Percentiles rank a stretch among this genome's conserved stretches.
phyloP scores from a whole-genome alignment of 225 moss, liverwort and hornwort genomes.

The Antitrichia curtipendula region DNA sequence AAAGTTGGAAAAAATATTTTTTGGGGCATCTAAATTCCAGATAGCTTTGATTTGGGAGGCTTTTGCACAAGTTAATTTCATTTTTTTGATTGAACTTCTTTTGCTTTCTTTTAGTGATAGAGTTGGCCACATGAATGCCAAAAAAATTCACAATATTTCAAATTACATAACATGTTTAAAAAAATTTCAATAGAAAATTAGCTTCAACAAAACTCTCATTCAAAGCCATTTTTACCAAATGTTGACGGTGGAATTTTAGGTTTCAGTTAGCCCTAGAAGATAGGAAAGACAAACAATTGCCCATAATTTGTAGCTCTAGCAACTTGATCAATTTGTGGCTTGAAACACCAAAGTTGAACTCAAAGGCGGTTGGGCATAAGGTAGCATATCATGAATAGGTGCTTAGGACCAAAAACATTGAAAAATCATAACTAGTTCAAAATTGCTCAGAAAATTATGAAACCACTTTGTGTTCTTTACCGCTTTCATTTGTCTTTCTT shows the following conservation, averaged over 20 bases:
- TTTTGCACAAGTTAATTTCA: not conserved
- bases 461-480: no score
- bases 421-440: no score
- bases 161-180: not conserved
- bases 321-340: no score
- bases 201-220: not conserved
- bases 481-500: no score
- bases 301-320: no score
- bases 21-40: accelerated
- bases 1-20: not conserved
- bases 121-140: not conserved
- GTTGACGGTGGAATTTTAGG: accelerated
- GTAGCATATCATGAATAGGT: no score
- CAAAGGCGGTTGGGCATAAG: no score
- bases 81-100: no score
- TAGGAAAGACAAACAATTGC: not conserved
- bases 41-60: accelerated
- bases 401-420: no score
- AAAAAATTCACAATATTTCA: not conserved
- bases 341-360: not conserved
- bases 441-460: no score
- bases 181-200: not conserved
- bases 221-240: not conserved
- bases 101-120: accelerated
- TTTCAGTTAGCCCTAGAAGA: accelerated